phyloP scores from a whole-genome alignment of 805 yeast genomes.

The Wickerhamomyces chaumierensis region DNA sequence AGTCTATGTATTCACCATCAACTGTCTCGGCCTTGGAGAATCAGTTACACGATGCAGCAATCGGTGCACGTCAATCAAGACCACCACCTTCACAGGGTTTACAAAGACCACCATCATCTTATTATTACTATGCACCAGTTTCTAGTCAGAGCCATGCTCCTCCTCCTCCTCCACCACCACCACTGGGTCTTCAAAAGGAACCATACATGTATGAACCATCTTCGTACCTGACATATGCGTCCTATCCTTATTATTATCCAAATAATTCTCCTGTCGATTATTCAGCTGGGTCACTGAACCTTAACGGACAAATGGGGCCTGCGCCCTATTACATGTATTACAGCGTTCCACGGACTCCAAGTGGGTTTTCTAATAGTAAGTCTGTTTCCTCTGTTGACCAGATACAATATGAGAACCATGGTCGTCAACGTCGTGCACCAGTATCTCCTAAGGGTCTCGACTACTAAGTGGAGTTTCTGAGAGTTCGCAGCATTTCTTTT shows the following conservation, averaged over 20 bases:
- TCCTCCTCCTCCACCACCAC: not conserved
- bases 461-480: not conserved
- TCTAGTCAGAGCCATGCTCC: not conserved
- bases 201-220: slow-evolving; percentile 18
- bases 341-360: slow-evolving; percentile 15
- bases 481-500: not conserved
- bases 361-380: slow-evolving; percentile 5
- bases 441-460: slow-evolving; percentile 2
- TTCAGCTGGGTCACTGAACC: slow-evolving; percentile 6
- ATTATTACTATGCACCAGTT: slow-evolving; percentile 17
- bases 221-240: slow-evolving; percentile 12
- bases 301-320: slow-evolving; percentile 12
- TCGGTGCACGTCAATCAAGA: slow-evolving; percentile 7
- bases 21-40: slow-evolving; percentile 15
- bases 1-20: slow-evolving; percentile 16
- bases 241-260: slow-evolving; percentile 16
- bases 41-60: slow-evolving; percentile 7
- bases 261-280: slow-evolving; percentile 13
- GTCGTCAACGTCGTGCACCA: not conserved
- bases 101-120: slow-evolving; percentile 15
- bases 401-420: slow-evolving; percentile 1
- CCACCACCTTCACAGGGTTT: slow-evolving; percentile 1
- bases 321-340: slow-evolving; percentile 22
- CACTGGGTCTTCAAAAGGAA: slow-evolving; percentile 16
- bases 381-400: slow-evolving; percentile 1